Base-by-base conservation (phyloP, 352 stramenopile species). In the Peronospora belbahrii region DNA sequence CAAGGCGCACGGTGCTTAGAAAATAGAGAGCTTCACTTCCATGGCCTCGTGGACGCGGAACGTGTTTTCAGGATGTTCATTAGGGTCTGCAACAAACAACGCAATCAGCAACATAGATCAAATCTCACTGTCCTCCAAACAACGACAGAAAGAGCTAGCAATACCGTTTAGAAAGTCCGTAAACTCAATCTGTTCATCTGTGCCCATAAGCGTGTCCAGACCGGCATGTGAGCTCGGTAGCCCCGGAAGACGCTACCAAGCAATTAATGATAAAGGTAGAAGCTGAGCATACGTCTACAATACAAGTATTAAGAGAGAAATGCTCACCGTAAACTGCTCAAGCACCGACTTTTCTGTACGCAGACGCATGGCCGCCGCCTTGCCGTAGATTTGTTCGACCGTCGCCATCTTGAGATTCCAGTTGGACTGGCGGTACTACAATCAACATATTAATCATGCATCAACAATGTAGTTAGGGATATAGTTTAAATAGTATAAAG, bases 21-120 rank as follows among this genome's bases (percentile, higher is more conserved):
- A 93, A 59, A 93, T 90, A 48, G 74, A 68, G 34, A 93, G 66
- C 71, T 93, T 93, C 52, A 93, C 82, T 67, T 93, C 82, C 79
- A 93, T 93, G 35, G 79, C 77, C 35, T 90, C 79, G 62, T 93
- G 82, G 7, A 93, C 78, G 51, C 74, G 74, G 70, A 90, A 93
- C 37, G 59, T 65, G 61, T 77, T 75, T 55, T 88, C 78, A 20
- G 77, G 77, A 67, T 85, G 69, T 48, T 93, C 76, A 48, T 80
- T 63, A 6, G 78, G 79, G 60, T 89, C 82, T 90, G 55, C 10
- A 27, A 13, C 42, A 47, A 18, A 6, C 42, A 44, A 55, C 4
- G 17, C 18, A 32, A 35, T 43, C 23, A 50, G 14, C 33, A 14
- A 38, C n/a, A 38, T 22, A 24, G 6, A 33, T 70, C 10, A 59